Percentiles rank a stretch among this genome's conserved stretches.
Conservation (phyloP, 2,329 filamentous ascomycete genomes). For the Didymella sp. region DNA sequence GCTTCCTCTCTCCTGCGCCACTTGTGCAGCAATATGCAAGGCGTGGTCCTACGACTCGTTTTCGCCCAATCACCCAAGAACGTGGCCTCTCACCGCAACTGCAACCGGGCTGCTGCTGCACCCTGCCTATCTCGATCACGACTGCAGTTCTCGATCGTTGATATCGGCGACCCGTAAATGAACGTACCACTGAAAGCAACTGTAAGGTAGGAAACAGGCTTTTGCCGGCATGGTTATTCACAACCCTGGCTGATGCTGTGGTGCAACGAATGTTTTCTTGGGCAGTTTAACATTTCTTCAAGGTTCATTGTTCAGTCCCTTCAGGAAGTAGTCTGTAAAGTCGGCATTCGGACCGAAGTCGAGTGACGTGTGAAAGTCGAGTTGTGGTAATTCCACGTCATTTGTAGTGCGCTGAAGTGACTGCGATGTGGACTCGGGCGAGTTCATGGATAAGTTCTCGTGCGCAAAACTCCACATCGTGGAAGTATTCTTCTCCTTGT, state of each 20-base stretch:
- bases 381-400: constrained; percentile 28
- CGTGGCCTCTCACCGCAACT: constrained; percentile 46
- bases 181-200: constrained; percentile 3
- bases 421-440: constrained; percentile 3
- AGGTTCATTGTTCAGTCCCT: constrained; percentile 28
- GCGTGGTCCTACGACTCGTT: constrained; percentile 15
- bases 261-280: neutral
- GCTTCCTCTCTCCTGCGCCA: constrained; percentile 15
- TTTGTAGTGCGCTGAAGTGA: constrained; percentile 6
- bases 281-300: constrained; percentile 6
- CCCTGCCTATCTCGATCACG: constrained; percentile 19
- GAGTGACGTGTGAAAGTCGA: constrained; percentile 34
- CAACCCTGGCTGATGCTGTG: neutral
- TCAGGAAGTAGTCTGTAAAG: constrained; percentile 40
- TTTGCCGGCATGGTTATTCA: constrained; percentile 1
- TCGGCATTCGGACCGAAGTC: constrained; percentile 32
- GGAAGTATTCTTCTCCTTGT: constrained; percentile 37
- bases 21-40: constrained; percentile 25
- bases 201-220: neutral
- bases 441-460: constrained; percentile 30
- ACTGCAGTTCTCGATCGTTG: constrained; percentile 21
- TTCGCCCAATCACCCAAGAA: constrained; percentile 48
- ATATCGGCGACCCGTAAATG: constrained; percentile 5
- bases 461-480: constrained; percentile 24
- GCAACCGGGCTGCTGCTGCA: constrained; percentile 22